Base-by-base conservation (phyloP, 2,329 filamentous ascomycete species). In the Colletotrichum euphorbiae region DNA sequence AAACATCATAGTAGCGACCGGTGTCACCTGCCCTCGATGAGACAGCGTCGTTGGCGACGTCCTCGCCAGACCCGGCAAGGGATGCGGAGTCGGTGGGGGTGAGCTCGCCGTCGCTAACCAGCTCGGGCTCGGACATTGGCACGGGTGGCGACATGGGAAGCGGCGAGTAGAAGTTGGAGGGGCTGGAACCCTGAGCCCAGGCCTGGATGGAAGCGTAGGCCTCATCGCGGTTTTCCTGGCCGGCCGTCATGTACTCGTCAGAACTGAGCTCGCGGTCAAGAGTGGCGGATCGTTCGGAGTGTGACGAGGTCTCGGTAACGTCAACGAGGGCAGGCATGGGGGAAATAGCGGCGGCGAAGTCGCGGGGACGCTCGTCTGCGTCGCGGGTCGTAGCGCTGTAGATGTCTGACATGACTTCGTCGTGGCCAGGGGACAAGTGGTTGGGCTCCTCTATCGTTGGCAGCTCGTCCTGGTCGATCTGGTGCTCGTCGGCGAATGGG, bases 181-280 rank as follows among this genome's bases (percentile, higher is more conserved):
- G 77, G 73, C 79, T 79, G 4, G 84, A 85, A 66, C 82, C 79
- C 71, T 88, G 83, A 1, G 88, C 88, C 88, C 89, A 90, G 0
- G 88, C 89, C 74, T 90, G 87, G 71, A 90, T 90, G 1, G 87
- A 88, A 51, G 85, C 84, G 73, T 85, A 90, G 1, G 85, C 83
- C 13, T 85, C 82, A 13, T 80, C 75, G 19, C 76, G 77, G 62
- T 83, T 78, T 3, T 83, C 80, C 71, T 85, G 81, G 46, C 83
- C 82, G 8, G 85, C 83, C 0, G 85, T 85, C 80, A 86, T 83
- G 76, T 81, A 87, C 72, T 87, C 84, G 67, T 86, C 79, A 6
- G 80, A 75, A 6, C 73, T 77, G 21, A 82, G 74, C 57, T 82
- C 78, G 59, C 72, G 60, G 40, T 72, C 71, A n/a, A 73, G 54